These are phyloP conservation scores for Teunomyces funiuensis DNA, from an alignment of 805 yeast species.

Conservation along the genomic window DNA sequence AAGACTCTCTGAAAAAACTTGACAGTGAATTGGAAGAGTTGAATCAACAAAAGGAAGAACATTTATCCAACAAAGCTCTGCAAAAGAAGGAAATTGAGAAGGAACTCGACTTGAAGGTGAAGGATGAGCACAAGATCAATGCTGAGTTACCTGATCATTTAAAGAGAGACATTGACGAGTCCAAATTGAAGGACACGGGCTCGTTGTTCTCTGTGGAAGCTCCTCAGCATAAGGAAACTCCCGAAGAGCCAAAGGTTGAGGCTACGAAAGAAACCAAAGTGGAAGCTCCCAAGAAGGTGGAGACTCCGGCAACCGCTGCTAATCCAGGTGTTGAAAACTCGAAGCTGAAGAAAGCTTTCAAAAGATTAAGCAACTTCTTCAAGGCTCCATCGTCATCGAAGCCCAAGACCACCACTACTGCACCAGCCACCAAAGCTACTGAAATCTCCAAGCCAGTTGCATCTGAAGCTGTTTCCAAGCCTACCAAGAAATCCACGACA, in stretches of 20 bases:
- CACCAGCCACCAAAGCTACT: slow-evolving; percentile 4
- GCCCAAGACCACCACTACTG: slow-evolving; percentile 3
- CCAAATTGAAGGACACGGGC: slow-evolving; percentile 36
- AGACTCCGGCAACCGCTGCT: slow-evolving; percentile 7
- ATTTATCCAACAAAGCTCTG: slow-evolving; percentile 33
- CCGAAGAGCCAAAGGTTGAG: slow-evolving; percentile 12
- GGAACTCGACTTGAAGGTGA: slow-evolving; percentile 36
- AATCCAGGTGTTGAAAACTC: slow-evolving; percentile 9
- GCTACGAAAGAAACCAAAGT: slow-evolving; percentile 8
- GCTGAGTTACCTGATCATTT: slow-evolving; percentile 54
- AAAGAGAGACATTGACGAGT: slow-evolving; percentile 35
- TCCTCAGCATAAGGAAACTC: slow-evolving; percentile 13
- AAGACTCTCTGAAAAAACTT: slow-evolving; percentile 31
- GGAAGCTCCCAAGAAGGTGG: slow-evolving; percentile 8
- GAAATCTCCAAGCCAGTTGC: not conserved
- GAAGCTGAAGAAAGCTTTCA: slow-evolving; percentile 13
- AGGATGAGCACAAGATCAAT: slow-evolving; percentile 49
- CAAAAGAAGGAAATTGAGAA: slow-evolving; percentile 34
- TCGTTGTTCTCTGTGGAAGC: slow-evolving; percentile 38
- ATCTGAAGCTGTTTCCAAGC: slow-evolving; percentile 2
- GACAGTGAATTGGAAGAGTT: slow-evolving; percentile 44
- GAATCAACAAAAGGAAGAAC: slow-evolving; percentile 38
- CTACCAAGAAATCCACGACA: slow-evolving; percentile 4
- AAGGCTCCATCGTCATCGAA: slow-evolving; percentile 9
- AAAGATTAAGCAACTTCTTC: slow-evolving; percentile 21